These are phyloP conservation scores for Ilex aquifolium DNA, from an alignment of 257 asterid genomes.

Conservation along the genomic window DNA sequence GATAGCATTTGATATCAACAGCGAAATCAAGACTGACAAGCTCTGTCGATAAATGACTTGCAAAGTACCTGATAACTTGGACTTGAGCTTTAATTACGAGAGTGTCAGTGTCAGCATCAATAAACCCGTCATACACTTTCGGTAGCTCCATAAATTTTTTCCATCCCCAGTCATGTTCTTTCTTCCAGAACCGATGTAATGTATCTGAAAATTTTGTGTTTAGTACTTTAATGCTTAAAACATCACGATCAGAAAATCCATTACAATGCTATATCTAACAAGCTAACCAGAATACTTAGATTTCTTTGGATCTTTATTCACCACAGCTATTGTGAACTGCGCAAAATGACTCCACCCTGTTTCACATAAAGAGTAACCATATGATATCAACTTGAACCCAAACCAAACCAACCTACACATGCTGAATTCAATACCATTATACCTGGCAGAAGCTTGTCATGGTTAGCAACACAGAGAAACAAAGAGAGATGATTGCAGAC, in stretches of 20 bases:
- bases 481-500: conserved; percentile 92
- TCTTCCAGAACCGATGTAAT: conserved; percentile 86
- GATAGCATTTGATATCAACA: too few relatives aligned
- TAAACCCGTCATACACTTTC: conserved; percentile 75
- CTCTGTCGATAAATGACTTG: neutral
- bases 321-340: conserved; percentile 89
- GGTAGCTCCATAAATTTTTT: conserved; percentile 97
- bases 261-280: conserved; percentile 1
- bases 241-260: conserved; percentile 1
- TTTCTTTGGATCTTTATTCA: conserved; percentile 86
- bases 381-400: conserved; percentile 7
- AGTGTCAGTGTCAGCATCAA: conserved; percentile 83
- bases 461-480: conserved; percentile 94
- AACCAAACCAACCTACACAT: neutral
- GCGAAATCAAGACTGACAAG: too few relatives aligned
- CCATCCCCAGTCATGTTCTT: conserved; percentile 99
- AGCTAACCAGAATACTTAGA: conserved; percentile 85
- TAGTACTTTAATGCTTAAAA: conserved; percentile 1
- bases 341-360: conserved; percentile 98
- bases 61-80: conserved; percentile 76
- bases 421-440: conserved; percentile 5
- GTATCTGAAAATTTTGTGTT: conserved; percentile 47
- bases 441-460: conserved; percentile 98
- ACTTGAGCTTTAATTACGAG: conserved; percentile 90
- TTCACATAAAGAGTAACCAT: conserved; percentile 10